Percentiles rank a stretch among this genome's conserved stretches.
These are phyloP conservation scores for Fusarium cyanostomum DNA, from an alignment of 2,329 filamentous ascomycete species.

Conservation along the genomic window DNA sequence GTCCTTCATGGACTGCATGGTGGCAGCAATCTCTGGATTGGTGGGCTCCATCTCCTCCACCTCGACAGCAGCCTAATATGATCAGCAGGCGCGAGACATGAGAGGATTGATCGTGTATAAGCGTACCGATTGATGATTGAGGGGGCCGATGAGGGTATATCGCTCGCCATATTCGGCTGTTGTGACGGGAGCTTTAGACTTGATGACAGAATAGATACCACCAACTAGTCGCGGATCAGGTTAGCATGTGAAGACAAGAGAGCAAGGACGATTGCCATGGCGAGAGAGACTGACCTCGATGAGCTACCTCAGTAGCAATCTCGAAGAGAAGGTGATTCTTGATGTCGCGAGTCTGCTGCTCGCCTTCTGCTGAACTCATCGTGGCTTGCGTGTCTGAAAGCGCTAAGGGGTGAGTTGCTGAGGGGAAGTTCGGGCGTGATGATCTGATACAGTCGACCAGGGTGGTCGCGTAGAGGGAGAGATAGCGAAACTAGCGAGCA, in stretches of 20 bases:
- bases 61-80: conserved; percentile 85
- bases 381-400: conserved; percentile 33
- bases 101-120: not conserved
- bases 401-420: conserved; percentile 16
- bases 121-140: conserved; percentile 88
- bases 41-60: conserved; percentile 92
- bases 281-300: conserved; percentile 74
- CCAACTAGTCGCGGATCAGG: conserved; percentile 70
- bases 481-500: conserved; percentile 10
- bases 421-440: conserved; percentile 26
- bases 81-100: conserved; percentile 8
- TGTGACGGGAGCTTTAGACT: conserved; percentile 97
- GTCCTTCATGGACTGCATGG: conserved; percentile 92
- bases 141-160: conserved; percentile 93
- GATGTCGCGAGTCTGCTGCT: conserved; percentile 72
- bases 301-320: conserved; percentile 95
- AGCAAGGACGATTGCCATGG: conserved; percentile 16
- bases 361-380: conserved; percentile 60
- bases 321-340: conserved; percentile 97
- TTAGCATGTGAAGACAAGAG: conserved; percentile 21
- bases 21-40: conserved; percentile 79
- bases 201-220: conserved; percentile 98
- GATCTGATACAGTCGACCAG: conserved; percentile 33
- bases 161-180: conserved; percentile 98
- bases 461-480: conserved; percentile 11